phyloP scores from a whole-genome alignment of 2,329 filamentous ascomycete species.

The Chrysoporthe puriensis region DNA sequence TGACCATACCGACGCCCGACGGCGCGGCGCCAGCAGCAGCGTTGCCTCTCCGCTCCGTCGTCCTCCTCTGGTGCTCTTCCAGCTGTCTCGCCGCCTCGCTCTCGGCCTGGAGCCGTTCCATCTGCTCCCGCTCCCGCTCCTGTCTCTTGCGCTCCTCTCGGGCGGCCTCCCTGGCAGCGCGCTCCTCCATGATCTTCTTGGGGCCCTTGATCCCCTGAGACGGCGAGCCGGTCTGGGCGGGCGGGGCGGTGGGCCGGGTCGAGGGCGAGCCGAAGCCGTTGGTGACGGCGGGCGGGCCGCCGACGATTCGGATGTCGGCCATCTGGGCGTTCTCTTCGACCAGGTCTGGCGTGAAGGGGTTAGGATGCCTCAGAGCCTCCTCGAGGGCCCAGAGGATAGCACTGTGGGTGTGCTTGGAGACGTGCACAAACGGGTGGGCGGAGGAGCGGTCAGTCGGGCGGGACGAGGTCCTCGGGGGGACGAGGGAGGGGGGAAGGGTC shows the following conservation, averaged over 20 bases:
- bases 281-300: constrained; percentile 56
- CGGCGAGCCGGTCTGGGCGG: constrained; percentile 58
- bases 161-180: constrained; percentile 75
- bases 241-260: constrained; percentile 51
- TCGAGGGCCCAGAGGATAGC: constrained; percentile 93
- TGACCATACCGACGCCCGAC: constrained; percentile 33
- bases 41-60: constrained; percentile 64
- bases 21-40: constrained; percentile 45
- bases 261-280: constrained; percentile 57
- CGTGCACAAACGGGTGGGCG: constrained; percentile 57
- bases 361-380: constrained; percentile 82
- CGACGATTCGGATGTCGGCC: constrained; percentile 74
- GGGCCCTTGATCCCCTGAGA: constrained; percentile 75
- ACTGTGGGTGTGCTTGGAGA: constrained; percentile 83
- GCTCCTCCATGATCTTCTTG: constrained; percentile 88
- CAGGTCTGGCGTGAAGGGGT: constrained; percentile 80
- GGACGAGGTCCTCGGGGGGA: constrained; percentile 37
- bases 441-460: constrained; percentile 39
- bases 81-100: constrained; percentile 57
- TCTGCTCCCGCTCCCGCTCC: constrained; percentile 67
- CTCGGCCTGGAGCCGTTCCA: constrained; percentile 61
- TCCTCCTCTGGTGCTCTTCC: constrained; percentile 60
- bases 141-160: constrained; percentile 46
- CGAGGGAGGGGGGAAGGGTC: constrained; percentile 37
- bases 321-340: constrained; percentile 90